Percentiles rank a stretch among this genome's conserved stretches.
Evolutionary conservation across 495 filamentous ascomycete genomes (phyloP).

Genomic region (Venustampulla echinocandica): DNA sequence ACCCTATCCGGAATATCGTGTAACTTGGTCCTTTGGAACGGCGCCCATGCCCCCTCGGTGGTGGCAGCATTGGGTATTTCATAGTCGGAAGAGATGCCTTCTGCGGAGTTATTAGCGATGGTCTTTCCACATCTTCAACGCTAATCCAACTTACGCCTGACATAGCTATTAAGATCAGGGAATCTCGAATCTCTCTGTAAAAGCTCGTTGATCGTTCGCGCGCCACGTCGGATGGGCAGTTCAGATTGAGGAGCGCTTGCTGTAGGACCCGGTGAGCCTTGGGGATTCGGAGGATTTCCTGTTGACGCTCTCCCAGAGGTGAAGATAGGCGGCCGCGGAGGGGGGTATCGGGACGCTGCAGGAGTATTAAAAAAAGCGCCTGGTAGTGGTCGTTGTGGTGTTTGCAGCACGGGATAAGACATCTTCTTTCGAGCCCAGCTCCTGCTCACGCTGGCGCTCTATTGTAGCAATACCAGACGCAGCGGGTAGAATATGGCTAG

Average conservation of each 20-base stretch:
- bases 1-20: slow-evolving; percentile 83
- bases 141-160: slow-evolving; percentile 59
- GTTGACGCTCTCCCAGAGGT: slow-evolving; percentile 2
- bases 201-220: slow-evolving; percentile 72
- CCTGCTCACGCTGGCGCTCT: not conserved
- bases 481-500: slow-evolving; percentile 12
- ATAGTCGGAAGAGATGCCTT: slow-evolving; percentile 87
- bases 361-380: slow-evolving; percentile 70
- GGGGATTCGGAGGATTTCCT: slow-evolving; percentile 4
- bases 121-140: not conserved
- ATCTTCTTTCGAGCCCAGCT: slow-evolving; percentile 25
- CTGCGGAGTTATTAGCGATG: slow-evolving; percentile 31
- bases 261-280: slow-evolving; percentile 1
- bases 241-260: slow-evolving; percentile 26
- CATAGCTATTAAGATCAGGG: slow-evolving; percentile 82
- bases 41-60: slow-evolving; percentile 63
- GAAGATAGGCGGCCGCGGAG: slow-evolving; percentile 35
- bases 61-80: slow-evolving; percentile 51
- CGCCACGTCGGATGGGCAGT: slow-evolving; percentile 68
- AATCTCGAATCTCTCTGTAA: slow-evolving; percentile 68
- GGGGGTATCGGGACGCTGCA: slow-evolving; percentile 35
- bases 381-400: slow-evolving; percentile 57
- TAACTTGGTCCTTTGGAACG: slow-evolving; percentile 73
- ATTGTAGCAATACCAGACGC: slow-evolving; percentile 11
- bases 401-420: slow-evolving; percentile 53